A percentile compares a stretch with the other conserved stretches of the same genome.
phyloP scores from a whole-genome alignment of 805 yeast species.

The Wickerhamiella nectarea region DNA sequence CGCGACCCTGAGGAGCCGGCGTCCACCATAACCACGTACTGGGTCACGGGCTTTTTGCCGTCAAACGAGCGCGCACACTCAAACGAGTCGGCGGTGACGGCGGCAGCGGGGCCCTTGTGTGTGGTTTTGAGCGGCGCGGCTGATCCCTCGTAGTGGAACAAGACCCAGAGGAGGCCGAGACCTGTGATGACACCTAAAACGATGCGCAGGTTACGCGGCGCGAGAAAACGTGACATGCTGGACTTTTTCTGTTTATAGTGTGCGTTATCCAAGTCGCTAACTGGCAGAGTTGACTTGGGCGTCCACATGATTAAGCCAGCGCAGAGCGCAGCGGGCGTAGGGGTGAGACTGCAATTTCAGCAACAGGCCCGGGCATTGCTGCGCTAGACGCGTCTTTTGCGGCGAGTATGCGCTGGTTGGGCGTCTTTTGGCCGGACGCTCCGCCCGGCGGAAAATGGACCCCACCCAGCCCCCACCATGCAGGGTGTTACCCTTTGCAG shows the following conservation, averaged over 20 bases:
- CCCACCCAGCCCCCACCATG: no score
- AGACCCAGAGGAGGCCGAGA: slow-evolving; percentile 9
- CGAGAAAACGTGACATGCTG: slow-evolving; percentile 5
- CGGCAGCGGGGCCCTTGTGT: slow-evolving; percentile 6
- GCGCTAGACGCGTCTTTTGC: no score
- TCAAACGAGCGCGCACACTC: slow-evolving; percentile 27
- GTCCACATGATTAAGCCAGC: slow-evolving; percentile 11
- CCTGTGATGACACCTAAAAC: slow-evolving; percentile 11
- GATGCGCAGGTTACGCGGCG: slow-evolving; percentile 10
- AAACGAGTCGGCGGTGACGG: slow-evolving; percentile 2
- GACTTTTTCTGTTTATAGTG: slow-evolving; percentile 9
- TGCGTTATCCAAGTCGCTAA: slow-evolving; percentile 12
- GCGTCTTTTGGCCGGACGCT: no score
- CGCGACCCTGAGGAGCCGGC: slow-evolving; percentile 98
- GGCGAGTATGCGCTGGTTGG: no score
- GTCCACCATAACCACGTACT: slow-evolving; percentile 86
- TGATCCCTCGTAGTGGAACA: slow-evolving; percentile 2
- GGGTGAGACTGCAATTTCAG: not conserved
- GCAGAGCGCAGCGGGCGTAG: not conserved
- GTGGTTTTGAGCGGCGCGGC: not conserved
- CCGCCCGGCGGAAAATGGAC: no score
- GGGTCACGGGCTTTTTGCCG: slow-evolving; percentile 31
- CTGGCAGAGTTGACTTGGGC: slow-evolving; percentile 10
- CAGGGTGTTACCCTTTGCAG: no score
- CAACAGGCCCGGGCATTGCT: no score